Evolutionary conservation across 805 yeast genomes (phyloP), one percentile per base, ranked within the genome.

Genomic region (Citeromyces matritensis): DNA sequence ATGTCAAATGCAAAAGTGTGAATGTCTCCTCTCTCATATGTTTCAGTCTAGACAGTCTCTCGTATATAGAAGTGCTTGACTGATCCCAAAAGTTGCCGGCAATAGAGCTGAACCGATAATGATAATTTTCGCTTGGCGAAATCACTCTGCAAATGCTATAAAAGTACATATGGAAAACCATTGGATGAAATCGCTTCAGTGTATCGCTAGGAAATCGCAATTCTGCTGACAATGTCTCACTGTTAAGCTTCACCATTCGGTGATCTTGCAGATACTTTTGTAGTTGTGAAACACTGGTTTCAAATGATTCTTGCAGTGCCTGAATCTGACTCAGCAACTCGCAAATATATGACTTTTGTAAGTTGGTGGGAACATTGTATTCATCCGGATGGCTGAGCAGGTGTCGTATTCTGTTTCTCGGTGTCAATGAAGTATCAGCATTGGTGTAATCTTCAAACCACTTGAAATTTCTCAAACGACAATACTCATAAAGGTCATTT

Each of bases 361-460:
- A 24, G 12, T 38, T 38, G 12, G 31, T 27, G 9, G 51, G 51
- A 10, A 44, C 27, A 10, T 15, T 30, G 21, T 27, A 15, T 5
- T 32, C 32, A 3, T 35, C 31, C 9, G 39, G 15, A 27, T 38
- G 36, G 21, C 48, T 29, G 6, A 17, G 21, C 21, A 40, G 38
- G 26, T 52, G 49, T 25, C 91, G 55, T 3, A 71, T 53, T 11
- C 60, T 50, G 41, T 81, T 81, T 31, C 94, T 55, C 24, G 53
- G 41, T 0, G 88, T 79, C 29, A 74, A 56, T 7, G 44, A 41
- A 2, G 61, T 51, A 39, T 75, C 73, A 3, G 43, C 42, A 39
- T 82, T 82, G 0, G 88, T 72, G 2, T 52, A 44, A 42, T 82
- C 94, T 42, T 80, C 86, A 44, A 74, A 71, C 88, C 91, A 81